Base-by-base conservation (phyloP, 805 yeast species). In the Candida chauliodis region DNA sequence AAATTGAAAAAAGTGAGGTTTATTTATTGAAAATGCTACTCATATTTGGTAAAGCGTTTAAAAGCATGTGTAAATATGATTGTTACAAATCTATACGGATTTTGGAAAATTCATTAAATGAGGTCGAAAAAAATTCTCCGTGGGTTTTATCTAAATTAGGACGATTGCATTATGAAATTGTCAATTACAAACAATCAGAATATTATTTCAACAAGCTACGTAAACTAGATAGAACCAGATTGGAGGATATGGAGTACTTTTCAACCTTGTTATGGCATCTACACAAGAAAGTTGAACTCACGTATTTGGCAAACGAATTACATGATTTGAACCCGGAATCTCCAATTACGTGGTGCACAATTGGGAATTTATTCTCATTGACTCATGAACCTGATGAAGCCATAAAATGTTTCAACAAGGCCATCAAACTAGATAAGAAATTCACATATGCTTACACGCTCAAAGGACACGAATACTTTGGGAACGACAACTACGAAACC, bases 181-280 rank as follows among this genome's bases (percentile, higher is more conserved):
- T 85, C 14, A 84, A 88, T 56, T 91, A 91, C 60, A 81, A 79
- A 41, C 84, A 83, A 58, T 75, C 95, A 7, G 84, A 80, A 44
- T 57, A 65, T 30, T 79, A 73, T 48, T 91, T 85, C 53, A 61
- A 62, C 13, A 71, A 70, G 47, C 67, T 93, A 39, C 71, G 95
- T 37, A 66, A 65, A 38, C 42, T 81, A 18, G 96, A 89, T 60
- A 76, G 91, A 29, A 84, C 90, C 8, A 71, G 98, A 40, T 56
- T 82, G 11, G 80, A 78, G 44, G 98, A 89, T 55, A 87, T 91
- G 93, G 98, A 93, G 53, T 79, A 81, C 49, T 89, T 78, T 54
- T 88, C 96, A 0, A 91, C 98, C 0, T 66, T 89, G 20, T 68
- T 91, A 42, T 91, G 99, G 99, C 98, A 93, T 64, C 62, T 89